phyloP scores from a whole-genome alignment of 768 basidiomycete genomes.

The Lepiota brunneoincarnata region DNA sequence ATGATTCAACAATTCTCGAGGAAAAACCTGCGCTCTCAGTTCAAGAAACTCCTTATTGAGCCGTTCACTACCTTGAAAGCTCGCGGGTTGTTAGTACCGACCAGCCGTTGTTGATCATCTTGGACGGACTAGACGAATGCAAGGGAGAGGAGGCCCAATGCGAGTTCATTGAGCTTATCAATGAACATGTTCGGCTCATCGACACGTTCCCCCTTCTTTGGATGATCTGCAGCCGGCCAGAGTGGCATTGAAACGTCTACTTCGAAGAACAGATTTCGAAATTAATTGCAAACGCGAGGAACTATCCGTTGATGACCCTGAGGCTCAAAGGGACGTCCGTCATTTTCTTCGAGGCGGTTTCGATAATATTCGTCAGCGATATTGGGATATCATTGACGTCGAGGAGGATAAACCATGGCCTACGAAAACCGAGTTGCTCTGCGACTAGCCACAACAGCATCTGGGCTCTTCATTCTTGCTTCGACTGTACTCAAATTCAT shows the following conservation, averaged over 20 bases:
- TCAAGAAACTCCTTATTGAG: not conserved
- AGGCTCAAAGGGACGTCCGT: not conserved
- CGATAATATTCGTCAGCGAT: no score
- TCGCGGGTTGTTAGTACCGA: no score
- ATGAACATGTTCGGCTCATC: not conserved
- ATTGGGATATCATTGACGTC: not conserved
- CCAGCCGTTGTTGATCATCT: no score
- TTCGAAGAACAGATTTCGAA: not conserved
- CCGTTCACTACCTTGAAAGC: not conserved
- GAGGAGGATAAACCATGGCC: not conserved
- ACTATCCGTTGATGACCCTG: not conserved
- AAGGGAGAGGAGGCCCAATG: not conserved
- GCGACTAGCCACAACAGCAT: not conserved
- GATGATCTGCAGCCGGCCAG: conserved; percentile 1
- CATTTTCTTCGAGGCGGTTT: no score
- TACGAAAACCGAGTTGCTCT: not conserved
- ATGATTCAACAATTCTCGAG: no score
- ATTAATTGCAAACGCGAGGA: conserved; percentile 1
- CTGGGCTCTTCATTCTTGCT: conserved; percentile 4
- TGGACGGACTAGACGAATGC: no score
- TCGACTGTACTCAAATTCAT: not conserved
- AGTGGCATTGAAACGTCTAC: conserved; percentile 1
- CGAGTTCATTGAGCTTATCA: conserved; percentile 7
- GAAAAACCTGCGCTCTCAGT: not conserved
- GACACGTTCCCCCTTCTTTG: not conserved